Evolutionary conservation across 176 grass and related monocot species (phyloP).

Genomic region (Aegilops bicornis): DNA sequence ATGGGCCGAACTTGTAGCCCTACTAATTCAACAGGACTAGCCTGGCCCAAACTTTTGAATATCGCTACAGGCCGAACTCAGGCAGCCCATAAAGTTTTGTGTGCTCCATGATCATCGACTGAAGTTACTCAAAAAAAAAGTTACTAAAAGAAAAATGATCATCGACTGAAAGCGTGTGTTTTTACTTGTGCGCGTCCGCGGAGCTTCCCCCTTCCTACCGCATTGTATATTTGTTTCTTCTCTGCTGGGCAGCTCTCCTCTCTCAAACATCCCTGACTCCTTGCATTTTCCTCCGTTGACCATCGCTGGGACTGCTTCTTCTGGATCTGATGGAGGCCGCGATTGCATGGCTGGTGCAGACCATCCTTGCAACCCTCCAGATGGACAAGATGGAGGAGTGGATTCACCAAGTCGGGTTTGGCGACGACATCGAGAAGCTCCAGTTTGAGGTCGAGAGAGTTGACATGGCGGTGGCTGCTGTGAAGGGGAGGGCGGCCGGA

Average conservation of each 20-base stretch:
- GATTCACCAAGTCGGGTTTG: background rate
- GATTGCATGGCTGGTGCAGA: conserved; percentile 9
- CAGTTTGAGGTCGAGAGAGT: background rate
- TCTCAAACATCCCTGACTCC: too few species aligned
- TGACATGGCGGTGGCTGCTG: background rate
- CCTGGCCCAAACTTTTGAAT: too few species aligned
- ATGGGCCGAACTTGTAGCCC: too few species aligned
- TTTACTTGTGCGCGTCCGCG: too few species aligned
- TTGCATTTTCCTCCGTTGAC: background rate
- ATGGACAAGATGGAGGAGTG: background rate
- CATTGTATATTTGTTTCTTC: background rate
- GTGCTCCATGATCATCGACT: too few species aligned
- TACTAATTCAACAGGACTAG: too few species aligned
- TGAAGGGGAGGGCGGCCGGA: background rate
- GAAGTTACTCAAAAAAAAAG: too few species aligned
- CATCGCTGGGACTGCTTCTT: background rate
- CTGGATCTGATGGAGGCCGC: background rate
- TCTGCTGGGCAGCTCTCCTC: background rate
- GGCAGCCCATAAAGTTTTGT: too few species aligned
- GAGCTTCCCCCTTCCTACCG: background rate
- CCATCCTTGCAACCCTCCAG: background rate
- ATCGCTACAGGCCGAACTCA: too few species aligned
- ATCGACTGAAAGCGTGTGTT: too few species aligned
- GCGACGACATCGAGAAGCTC: background rate
- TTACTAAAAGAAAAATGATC: too few species aligned